phyloP scores from a whole-genome alignment of 2,329 filamentous ascomycete genomes.

The Clonostachys byssicola region DNA sequence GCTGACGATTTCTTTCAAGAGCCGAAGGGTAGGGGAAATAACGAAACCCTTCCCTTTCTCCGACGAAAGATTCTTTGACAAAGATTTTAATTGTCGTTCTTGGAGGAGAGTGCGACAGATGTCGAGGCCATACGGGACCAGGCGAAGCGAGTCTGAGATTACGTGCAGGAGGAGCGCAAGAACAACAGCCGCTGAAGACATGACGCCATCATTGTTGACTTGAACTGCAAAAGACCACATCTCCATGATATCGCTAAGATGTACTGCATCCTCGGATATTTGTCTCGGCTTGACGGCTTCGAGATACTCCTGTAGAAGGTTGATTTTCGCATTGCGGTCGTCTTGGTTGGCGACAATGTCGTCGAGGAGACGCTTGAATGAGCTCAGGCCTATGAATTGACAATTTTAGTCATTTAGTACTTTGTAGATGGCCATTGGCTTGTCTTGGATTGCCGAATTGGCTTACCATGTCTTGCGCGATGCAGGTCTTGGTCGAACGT shows the following conservation, averaged over 20 bases:
- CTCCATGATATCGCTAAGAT: constrained; percentile 76
- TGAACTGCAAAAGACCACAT: constrained; percentile 83
- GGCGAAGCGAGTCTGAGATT: constrained; percentile 68
- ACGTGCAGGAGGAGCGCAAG: constrained; percentile 78
- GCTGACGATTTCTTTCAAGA: constrained; percentile 79
- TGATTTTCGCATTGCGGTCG: constrained; percentile 34
- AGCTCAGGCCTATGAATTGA: constrained; percentile 50
- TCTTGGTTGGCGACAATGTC: constrained; percentile 48
- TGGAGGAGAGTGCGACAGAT: constrained; percentile 81
- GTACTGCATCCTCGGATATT: constrained; percentile 45
- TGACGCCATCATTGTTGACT: constrained; percentile 73
- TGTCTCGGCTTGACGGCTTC: constrained; percentile 45
- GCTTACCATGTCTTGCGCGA: constrained; percentile 61
- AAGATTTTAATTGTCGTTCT: constrained; percentile 73
- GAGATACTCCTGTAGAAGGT: constrained; percentile 68
- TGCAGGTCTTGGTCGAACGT: constrained; percentile 67
- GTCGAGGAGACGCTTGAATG: constrained; percentile 70
- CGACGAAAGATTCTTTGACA: constrained; percentile 74
- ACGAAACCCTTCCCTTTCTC: constrained; percentile 82
- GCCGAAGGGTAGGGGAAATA: constrained; percentile 80
- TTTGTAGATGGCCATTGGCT: neutral
- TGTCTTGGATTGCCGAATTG: neutral
- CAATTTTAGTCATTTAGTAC: neutral
- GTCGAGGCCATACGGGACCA: constrained; percentile 70
- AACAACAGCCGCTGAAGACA: constrained; percentile 77